Evolutionary conservation across 495 filamentous ascomycete genomes (phyloP), one percentile per base, ranked within the genome.

Genomic region (Xylaria curta): DNA sequence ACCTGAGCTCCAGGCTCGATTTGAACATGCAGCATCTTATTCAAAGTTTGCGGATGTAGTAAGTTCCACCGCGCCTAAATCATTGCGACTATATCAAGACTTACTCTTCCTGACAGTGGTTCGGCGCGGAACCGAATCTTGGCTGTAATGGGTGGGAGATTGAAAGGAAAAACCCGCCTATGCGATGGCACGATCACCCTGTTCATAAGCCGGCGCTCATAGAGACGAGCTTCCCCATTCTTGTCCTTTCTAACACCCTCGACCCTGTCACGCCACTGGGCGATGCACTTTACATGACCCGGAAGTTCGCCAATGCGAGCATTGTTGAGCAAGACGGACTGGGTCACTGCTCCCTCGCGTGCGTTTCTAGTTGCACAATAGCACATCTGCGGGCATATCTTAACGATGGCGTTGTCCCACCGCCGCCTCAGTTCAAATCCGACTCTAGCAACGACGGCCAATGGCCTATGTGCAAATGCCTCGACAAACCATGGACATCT

Each of bases 201-300:
- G 49, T 53, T 13, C 69, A 80, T 33, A 74, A 74, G 26, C 73
- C 78, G 1, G 58, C 74, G 4, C 74, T 79, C 19, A 83, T 86
- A 70, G 75, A 84, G 19, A 90, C 88, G 4, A 81, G 84, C 0
- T 85, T 88, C 72, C 90, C 89, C 0, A 73, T 92, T 44, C 79
- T 92, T 15, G 87, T 92, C 66, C 77, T 91, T 2, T 86, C 84
- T 62, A 91, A 88, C 75, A 84, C 81, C 0, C 78, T 85, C 17
- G 89, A 92, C 63, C 90, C 90, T 0, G 89, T 91, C 42, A 90
- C 88, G 0, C 85, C 89, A 5, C 75, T 90, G 6, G 33, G 65
- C 24, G 78, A 83, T n/a, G 87, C 83, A 0, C 79, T 84, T n/a
- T 83, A 84, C 56, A 88, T 88, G 86, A 80, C 86, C 24, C 75